Evolutionary conservation across 495 filamentous ascomycete species (phyloP).

Genomic region (Physcia stellaris): DNA sequence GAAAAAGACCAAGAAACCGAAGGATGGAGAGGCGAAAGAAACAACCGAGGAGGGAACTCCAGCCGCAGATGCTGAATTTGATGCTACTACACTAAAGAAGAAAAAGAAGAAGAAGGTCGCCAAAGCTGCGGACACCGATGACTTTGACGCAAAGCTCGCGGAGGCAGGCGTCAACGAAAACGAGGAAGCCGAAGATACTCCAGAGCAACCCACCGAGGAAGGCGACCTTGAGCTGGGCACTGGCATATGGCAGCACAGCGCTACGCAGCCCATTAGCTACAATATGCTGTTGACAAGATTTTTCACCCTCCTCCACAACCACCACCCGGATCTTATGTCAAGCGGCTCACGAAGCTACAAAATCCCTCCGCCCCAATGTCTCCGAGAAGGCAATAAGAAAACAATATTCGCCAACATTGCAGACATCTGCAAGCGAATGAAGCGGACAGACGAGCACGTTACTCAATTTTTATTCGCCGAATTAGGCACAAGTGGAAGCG

Average conservation of each 20-base stretch:
- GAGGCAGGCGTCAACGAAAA: constrained; percentile 51
- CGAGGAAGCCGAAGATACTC: constrained; percentile 24
- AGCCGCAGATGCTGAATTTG: constrained; percentile 53
- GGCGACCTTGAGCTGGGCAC: constrained; percentile 85
- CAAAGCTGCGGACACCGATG: constrained; percentile 51
- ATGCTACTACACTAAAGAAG: constrained; percentile 72
- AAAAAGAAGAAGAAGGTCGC: constrained; percentile 89
- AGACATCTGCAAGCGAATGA: constrained; percentile 89
- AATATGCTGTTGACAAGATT: constrained; percentile 73
- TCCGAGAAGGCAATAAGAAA: constrained; percentile 99
- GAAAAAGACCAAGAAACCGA: constrained; percentile 55
- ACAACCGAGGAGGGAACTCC: constrained; percentile 40
- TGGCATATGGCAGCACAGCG: constrained; percentile 82
- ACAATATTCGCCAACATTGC: constrained; percentile 97
- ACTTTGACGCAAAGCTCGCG: constrained; percentile 72
- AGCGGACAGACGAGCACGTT: constrained; percentile 92
- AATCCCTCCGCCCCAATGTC: constrained; percentile 96
- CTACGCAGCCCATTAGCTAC: constrained; percentile 65
- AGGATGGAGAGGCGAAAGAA: constrained; percentile 40
- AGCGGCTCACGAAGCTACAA: constrained; percentile 89
- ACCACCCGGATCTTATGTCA: constrained; percentile 86
- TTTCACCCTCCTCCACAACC: constrained; percentile 79
- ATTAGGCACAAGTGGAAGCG: constrained; percentile 87
- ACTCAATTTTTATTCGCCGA: constrained; percentile 95
- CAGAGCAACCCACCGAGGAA: constrained; percentile 34